Percentiles rank a stretch among this genome's conserved stretches.
Evolutionary conservation across 306 rosid genomes (phyloP).

Genomic region (Glycine soja): DNA sequence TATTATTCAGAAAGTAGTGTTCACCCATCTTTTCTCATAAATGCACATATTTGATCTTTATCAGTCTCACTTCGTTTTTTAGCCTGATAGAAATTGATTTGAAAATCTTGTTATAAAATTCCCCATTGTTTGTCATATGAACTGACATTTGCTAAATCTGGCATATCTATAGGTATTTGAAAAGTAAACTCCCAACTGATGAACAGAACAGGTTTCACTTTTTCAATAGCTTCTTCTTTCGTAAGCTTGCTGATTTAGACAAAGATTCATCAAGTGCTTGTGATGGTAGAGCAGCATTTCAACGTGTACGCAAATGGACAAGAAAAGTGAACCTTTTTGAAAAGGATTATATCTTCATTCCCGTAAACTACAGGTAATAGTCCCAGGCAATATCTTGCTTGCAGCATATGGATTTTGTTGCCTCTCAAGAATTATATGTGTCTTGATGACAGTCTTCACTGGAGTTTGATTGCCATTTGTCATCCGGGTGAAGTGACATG

Average conservation of each 20-base stretch:
- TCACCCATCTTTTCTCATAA: constrained; percentile 29
- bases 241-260: constrained; percentile 82
- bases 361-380: constrained; percentile 75
- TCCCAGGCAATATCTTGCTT: constrained; percentile 28
- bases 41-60: neutral
- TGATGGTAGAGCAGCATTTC: constrained; percentile 73
- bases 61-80: neutral
- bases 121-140: neutral
- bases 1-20: constrained; percentile 17
- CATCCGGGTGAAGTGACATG: constrained; percentile 69
- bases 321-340: constrained; percentile 71
- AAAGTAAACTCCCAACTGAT: constrained; percentile 54
- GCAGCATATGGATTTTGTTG: constrained; percentile 33
- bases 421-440: constrained; percentile 33
- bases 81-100: constrained; percentile 25
- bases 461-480: constrained; percentile 82
- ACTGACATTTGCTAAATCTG: constrained; percentile 44
- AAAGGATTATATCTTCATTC: constrained; percentile 74
- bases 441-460: constrained; percentile 67
- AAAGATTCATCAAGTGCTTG: constrained; percentile 65
- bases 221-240: constrained; percentile 82
- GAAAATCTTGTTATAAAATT: neutral
- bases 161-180: constrained; percentile 60
- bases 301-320: constrained; percentile 73
- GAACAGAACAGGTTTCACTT: constrained; percentile 66